Evolutionary conservation across 2,329 filamentous ascomycete genomes (phyloP).

Genomic region (Aspergillus cejpii): DNA sequence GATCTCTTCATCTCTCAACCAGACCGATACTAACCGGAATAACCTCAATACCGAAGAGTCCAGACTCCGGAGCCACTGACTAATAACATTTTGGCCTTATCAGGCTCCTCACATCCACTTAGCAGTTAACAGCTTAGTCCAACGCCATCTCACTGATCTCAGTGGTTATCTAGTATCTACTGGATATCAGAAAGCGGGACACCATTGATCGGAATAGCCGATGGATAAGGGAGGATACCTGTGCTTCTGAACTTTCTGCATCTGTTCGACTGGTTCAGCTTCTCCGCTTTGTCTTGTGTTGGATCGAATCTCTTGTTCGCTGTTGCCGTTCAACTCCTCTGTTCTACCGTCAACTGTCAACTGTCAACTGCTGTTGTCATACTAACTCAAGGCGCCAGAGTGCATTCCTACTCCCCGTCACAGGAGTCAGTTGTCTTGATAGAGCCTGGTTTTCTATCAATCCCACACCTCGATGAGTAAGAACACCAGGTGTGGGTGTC

Average conservation of each 20-base stretch:
- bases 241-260: background rate
- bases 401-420: no score
- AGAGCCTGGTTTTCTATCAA: constrained; percentile 13
- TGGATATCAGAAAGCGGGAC: background rate
- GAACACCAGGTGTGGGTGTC: constrained; percentile 30
- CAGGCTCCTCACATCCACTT: constrained; percentile 2
- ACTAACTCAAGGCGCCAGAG: no score
- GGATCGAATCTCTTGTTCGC: background rate
- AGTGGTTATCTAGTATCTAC: no score
- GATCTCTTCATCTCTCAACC: background rate
- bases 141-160: no score
- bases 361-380: no score
- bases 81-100: constrained; percentile 5
- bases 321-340: constrained; percentile 1
- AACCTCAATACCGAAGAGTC: background rate
- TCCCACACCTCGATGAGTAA: constrained; percentile 33
- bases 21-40: constrained; percentile 4
- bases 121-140: background rate
- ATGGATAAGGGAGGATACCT: no score
- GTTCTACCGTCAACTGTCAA: no score
- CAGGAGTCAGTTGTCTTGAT: no score
- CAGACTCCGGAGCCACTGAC: constrained; percentile 1
- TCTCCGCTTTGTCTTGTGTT: constrained; percentile 4
- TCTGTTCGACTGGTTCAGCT: background rate
- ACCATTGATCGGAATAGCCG: constrained; percentile 16